Evolutionary conservation across 257 asterid genomes (phyloP).

Genomic region (Penstemon eatonii): DNA sequence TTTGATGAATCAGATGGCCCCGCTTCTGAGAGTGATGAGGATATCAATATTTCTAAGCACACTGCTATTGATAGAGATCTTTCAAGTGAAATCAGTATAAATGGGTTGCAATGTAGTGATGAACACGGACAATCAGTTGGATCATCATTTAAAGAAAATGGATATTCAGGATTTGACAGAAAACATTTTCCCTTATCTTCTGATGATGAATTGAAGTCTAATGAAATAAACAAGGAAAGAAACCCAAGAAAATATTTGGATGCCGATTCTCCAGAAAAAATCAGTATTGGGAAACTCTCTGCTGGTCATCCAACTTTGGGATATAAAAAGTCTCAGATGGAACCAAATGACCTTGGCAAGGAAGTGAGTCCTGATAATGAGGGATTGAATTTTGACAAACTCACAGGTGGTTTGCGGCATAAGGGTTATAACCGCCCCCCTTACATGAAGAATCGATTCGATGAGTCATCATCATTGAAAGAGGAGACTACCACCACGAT

Average conservation of each 20-base stretch:
- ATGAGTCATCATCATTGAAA: constrained; percentile 30
- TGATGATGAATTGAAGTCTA: constrained; percentile 20
- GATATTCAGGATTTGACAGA: constrained; percentile 28
- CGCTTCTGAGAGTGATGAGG: constrained; percentile 55
- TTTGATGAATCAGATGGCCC: constrained; percentile 72
- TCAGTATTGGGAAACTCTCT: background rate
- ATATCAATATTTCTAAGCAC: constrained; percentile 29
- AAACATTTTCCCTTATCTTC: constrained; percentile 19
- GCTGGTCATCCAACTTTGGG: constrained; percentile 30
- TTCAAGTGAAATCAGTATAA: constrained; percentile 5
- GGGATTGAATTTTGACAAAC: constrained; percentile 58
- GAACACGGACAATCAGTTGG: constrained; percentile 27
- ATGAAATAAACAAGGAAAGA: constrained; percentile 18
- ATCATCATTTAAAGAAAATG: constrained; percentile 30
- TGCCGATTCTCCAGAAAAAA: constrained; percentile 28
- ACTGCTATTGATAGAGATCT: constrained; percentile 23
- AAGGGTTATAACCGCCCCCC: constrained; percentile 59
- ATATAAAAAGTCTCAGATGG: constrained; percentile 29
- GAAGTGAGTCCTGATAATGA: constrained; percentile 39
- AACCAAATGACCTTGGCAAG: constrained; percentile 21
- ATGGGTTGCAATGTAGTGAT: background rate
- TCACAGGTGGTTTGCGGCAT: constrained; percentile 89
- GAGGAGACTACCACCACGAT: constrained; percentile 29
- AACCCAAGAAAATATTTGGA: constrained; percentile 11
- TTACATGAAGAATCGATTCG: constrained; percentile 44